Conservation (phyloP, 768 basidiomycete species). For the Mycena chlorophos region DNA sequence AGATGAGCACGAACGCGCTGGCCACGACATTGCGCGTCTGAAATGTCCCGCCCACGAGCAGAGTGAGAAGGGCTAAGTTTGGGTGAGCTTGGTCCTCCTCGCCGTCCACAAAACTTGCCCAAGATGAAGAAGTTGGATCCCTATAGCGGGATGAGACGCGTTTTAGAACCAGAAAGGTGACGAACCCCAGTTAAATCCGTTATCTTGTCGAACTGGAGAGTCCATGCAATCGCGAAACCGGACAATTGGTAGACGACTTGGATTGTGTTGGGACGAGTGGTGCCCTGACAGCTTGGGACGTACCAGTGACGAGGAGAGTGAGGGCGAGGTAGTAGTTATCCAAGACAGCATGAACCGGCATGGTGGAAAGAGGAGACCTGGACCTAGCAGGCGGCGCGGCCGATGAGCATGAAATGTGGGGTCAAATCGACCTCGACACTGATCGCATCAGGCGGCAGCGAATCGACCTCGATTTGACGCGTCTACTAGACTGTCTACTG, state of each 20-base stretch:
- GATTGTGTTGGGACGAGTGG: not conserved
- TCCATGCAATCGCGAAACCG: slow-evolving; percentile 69
- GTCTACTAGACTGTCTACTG: too few relatives aligned
- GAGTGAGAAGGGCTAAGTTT: slow-evolving; percentile 43
- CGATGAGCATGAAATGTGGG: too few relatives aligned
- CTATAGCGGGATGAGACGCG: slow-evolving; percentile 14
- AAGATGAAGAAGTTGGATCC: slow-evolving; percentile 71
- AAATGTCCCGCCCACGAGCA: slow-evolving; percentile 62
- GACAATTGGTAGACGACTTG: slow-evolving; percentile 47
- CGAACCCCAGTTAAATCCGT: slow-evolving; percentile 64
- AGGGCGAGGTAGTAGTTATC: slow-evolving; percentile 51
- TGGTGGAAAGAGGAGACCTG: slow-evolving; percentile 26
- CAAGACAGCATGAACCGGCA: slow-evolving; percentile 42
- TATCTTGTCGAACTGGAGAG: slow-evolving; percentile 71
- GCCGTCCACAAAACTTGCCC: slow-evolving; percentile 32
- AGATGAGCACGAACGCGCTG: slow-evolving; percentile 46
- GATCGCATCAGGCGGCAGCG: too few relatives aligned
- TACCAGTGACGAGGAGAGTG: slow-evolving; percentile 53
- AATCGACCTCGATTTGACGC: too few relatives aligned
- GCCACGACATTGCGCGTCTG: slow-evolving; percentile 56
- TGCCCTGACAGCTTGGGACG: not conserved
- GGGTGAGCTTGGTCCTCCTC: not conserved
- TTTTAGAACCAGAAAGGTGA: not conserved
- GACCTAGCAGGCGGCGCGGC: too few relatives aligned
- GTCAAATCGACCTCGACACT: too few relatives aligned